Percentiles rank a stretch among this genome's conserved stretches.
Evolutionary conservation across 495 filamentous ascomycete genomes (phyloP).

Genomic region (Elaphomyces granulatus): DNA sequence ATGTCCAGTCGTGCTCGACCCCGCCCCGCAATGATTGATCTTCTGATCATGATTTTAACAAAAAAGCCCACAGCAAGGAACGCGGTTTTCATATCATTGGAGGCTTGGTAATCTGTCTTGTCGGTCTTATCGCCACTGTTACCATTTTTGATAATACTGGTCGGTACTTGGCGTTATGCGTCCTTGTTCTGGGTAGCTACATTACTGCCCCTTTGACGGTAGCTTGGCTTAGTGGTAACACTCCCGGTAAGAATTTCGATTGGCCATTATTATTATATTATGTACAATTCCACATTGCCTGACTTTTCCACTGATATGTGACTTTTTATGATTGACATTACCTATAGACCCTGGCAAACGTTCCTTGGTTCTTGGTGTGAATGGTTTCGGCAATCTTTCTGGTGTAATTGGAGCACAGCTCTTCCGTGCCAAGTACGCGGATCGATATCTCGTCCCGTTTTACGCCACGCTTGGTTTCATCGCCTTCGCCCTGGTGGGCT

Average conservation of each 20-base stretch:
- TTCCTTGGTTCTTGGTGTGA: slow-evolving; percentile 40
- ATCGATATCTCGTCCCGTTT: slow-evolving; percentile 29
- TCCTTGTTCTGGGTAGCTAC: slow-evolving; percentile 40
- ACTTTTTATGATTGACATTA: too few relatives aligned
- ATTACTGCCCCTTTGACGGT: slow-evolving; percentile 40
- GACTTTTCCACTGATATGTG: too few relatives aligned
- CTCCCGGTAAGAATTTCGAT: slow-evolving; percentile 15
- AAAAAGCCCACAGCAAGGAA: slow-evolving; percentile 1
- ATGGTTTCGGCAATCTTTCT: slow-evolving; percentile 46
- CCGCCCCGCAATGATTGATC: background rate
- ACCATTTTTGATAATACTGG: slow-evolving; percentile 15
- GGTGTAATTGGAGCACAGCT: slow-evolving; percentile 35
- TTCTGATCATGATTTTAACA: background rate
- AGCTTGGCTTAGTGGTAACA: slow-evolving; percentile 44
- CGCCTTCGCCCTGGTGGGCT: slow-evolving; percentile 27
- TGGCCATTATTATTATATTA: too few relatives aligned
- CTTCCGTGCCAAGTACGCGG: slow-evolving; percentile 23
- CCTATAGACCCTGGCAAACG: slow-evolving; percentile 34
- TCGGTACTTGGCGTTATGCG: slow-evolving; percentile 36
- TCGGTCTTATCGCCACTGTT: slow-evolving; percentile 28
- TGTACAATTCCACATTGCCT: too few relatives aligned
- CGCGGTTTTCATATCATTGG: slow-evolving; percentile 4
- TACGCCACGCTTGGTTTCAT: slow-evolving; percentile 30
- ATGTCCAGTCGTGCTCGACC: too few relatives aligned
- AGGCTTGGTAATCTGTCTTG: slow-evolving; percentile 4